Percentiles rank a stretch among this genome's conserved stretches.
Evolutionary conservation across 2,329 filamentous ascomycete genomes (phyloP).

Genomic region (Fusarium globosum): DNA sequence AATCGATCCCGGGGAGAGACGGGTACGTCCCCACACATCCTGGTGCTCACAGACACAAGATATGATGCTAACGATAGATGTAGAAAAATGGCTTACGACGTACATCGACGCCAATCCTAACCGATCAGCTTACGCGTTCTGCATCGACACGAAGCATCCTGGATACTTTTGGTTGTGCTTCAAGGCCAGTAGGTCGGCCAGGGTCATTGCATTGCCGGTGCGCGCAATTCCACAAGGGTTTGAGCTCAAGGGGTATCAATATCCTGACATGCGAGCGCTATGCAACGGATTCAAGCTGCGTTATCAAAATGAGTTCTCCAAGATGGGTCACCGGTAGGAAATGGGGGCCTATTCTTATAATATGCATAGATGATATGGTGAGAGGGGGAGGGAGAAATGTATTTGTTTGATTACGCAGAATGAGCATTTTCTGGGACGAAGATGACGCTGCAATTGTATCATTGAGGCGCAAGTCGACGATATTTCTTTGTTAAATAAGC

Average conservation of each 20-base stretch:
- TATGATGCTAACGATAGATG: slow-evolving; percentile 34
- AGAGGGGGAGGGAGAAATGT: not conserved
- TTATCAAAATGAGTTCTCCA: slow-evolving; percentile 73
- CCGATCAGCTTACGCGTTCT: slow-evolving; percentile 94
- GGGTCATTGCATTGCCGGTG: slow-evolving; percentile 82
- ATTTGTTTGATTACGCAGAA: slow-evolving; percentile 31
- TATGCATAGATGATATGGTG: not conserved
- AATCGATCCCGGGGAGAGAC: slow-evolving; percentile 81
- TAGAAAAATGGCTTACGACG: slow-evolving; percentile 94
- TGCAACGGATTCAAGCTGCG: slow-evolving; percentile 97
- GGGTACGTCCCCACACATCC: slow-evolving; percentile 70
- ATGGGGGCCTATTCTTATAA: not conserved
- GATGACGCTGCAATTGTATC: slow-evolving; percentile 30
- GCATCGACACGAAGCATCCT: slow-evolving; percentile 89
- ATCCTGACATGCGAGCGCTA: slow-evolving; percentile 93
- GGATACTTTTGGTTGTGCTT: slow-evolving; percentile 97
- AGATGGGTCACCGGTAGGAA: slow-evolving; percentile 59
- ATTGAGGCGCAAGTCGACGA: slow-evolving; percentile 31
- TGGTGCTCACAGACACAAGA: not conserved
- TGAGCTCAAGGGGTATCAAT: slow-evolving; percentile 87
- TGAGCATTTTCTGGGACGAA: slow-evolving; percentile 8
- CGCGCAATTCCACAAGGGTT: slow-evolving; percentile 94
- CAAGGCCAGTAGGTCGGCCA: slow-evolving; percentile 84
- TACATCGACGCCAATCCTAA: slow-evolving; percentile 97
- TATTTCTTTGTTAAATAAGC: slow-evolving; percentile 19